Conservation (phyloP, 805 yeast species). For the Metschnikowia corniflorae region DNA sequence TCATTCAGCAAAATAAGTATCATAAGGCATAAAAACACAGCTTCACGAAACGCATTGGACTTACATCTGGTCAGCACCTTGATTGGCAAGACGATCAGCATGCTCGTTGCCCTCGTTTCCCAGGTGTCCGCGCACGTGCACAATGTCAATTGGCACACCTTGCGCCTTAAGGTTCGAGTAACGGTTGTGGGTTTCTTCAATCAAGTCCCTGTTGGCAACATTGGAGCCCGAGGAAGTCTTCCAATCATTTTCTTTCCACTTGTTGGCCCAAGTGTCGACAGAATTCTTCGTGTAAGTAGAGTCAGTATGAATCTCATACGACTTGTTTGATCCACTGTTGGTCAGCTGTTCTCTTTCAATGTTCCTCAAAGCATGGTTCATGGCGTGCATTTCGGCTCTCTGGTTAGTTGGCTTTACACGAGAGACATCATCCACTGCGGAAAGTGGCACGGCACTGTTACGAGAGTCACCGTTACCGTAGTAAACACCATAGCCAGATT, state of each 20-base stretch:
- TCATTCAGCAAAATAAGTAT: no score
- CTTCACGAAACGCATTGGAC: no score
- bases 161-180: slow-evolving; percentile 33
- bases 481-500: slow-evolving; percentile 74
- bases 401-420: slow-evolving; percentile 61
- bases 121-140: slow-evolving; percentile 70
- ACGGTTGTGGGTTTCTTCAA: slow-evolving; percentile 29
- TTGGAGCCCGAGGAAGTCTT: slow-evolving; percentile 37
- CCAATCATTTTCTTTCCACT: slow-evolving; percentile 61
- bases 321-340: not conserved
- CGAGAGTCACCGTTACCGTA: slow-evolving; percentile 54
- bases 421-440: slow-evolving; percentile 21
- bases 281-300: slow-evolving; percentile 63
- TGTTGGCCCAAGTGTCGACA: slow-evolving; percentile 52
- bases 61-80: slow-evolving; percentile 45
- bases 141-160: slow-evolving; percentile 43
- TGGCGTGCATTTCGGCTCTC: slow-evolving; percentile 74
- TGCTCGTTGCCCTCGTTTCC: slow-evolving; percentile 68
- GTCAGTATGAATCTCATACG: slow-evolving; percentile 57
- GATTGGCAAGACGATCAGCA: slow-evolving; percentile 73
- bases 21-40: no score
- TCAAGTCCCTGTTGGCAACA: slow-evolving; percentile 53
- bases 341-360: slow-evolving; percentile 33
- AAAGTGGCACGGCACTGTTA: slow-evolving; percentile 54
- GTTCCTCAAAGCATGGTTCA: slow-evolving; percentile 49